Base-by-base conservation (phyloP, 2,329 filamentous ascomycete genomes). In the Periconia macrospinosa region DNA sequence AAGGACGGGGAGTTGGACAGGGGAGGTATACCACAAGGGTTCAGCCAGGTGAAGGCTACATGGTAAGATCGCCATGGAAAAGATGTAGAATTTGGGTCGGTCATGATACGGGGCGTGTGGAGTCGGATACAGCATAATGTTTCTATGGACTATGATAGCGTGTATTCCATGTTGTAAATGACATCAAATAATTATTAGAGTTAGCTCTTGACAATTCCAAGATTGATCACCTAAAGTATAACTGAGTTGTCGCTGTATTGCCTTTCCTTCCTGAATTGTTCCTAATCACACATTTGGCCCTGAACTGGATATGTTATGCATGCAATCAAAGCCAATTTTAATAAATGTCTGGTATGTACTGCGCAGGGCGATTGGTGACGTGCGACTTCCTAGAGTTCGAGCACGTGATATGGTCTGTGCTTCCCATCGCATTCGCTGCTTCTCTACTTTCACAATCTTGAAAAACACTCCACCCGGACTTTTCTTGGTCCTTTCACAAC, bases 111-210 rank as follows among this genome's bases (percentile, higher is more conserved):
- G 41, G 27, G 48, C 35, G 41, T 18, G 42, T 41, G 46, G 11
- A 49, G 51, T 50, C 55, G 49, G 53, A 53, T 27, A 56, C 55
- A 57, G 57, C 50, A 56, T 62, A 55, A 67, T 57, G 61, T 65
- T 66, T 53, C 58, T 46, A 67, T 57, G 59, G 65, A 53, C 60
- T 62, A 70, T 66, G 70, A 72, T 69, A 72, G 64, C 69, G 65
- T 67, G 61, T 54, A 55, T 53, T 61, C 61, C 54, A 35, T 51
- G 47, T 55, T 67, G 63, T 68, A 68, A 58, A 68, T 66, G 63
- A 45, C 33, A 62, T 49, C 35, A 27, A 27, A 27, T 27, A 27
- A 47, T 48, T 55, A 50, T 44, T 54, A 30, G 23, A 23, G 10
- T 45, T 42, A 44, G 14, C 42, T 44, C 19, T 13, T 44, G 8